Evolutionary conservation across 352 stramenopile genomes (phyloP).

Genomic region (Phytophthora cajani): DNA sequence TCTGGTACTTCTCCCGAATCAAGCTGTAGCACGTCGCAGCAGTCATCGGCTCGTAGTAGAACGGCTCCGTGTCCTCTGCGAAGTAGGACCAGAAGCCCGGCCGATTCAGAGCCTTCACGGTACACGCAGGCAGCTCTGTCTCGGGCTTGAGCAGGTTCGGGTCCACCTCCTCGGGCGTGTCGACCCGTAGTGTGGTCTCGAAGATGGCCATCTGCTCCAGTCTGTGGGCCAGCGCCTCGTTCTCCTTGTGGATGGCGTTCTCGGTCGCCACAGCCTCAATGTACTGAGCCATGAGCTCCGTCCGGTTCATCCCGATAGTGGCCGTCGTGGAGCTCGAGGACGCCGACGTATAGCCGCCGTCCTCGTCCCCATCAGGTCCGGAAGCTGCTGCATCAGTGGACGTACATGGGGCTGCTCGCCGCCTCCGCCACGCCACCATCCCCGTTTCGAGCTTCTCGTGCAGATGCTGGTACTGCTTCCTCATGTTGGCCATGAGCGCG

Average conservation of each 20-base stretch:
- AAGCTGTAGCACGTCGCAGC: conserved; percentile 27
- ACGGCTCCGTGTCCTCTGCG: conserved; percentile 44
- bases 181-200: conserved; percentile 35
- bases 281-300: conserved; percentile 26
- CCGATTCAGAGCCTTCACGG: conserved; percentile 18
- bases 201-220: conserved; percentile 46
- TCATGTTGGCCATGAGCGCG: conserved; percentile 31
- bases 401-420: not conserved
- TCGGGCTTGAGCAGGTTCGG: conserved; percentile 7
- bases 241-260: conserved; percentile 41
- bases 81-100: conserved; percentile 49
- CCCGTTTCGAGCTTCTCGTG: conserved; percentile 29
- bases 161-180: conserved; percentile 27
- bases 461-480: conserved; percentile 35
- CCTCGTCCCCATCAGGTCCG: conserved; percentile 5
- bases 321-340: conserved; percentile 8
- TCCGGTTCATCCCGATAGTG: not conserved
- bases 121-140: conserved; percentile 16
- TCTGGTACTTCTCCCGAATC: conserved; percentile 35
- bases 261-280: conserved; percentile 33
- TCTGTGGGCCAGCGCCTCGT: conserved; percentile 30
- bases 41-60: conserved; percentile 53
- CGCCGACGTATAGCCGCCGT: conserved; percentile 14
- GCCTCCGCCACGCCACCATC: conserved; percentile 16
- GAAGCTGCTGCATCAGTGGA: not conserved